Conservation (phyloP, 768 basidiomycete genomes). For the Phaeolepiota aurea region DNA sequence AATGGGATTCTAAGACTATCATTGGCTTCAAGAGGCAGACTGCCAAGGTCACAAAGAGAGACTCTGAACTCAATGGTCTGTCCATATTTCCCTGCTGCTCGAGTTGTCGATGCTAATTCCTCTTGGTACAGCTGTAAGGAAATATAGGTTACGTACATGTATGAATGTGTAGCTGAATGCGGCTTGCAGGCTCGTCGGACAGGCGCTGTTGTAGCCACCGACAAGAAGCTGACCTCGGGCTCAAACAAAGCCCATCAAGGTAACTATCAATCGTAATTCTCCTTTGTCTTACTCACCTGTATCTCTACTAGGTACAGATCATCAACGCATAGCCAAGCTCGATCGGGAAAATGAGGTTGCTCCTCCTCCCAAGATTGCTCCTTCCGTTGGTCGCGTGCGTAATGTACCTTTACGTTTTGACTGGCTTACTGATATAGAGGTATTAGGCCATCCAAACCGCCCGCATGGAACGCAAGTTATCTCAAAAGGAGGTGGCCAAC, state of each 20-base stretch:
- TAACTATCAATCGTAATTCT: no score
- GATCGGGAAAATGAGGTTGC: slow-evolving; percentile 95
- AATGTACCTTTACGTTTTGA: slow-evolving; percentile 6
- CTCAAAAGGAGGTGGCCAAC: slow-evolving; percentile 89
- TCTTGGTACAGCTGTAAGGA: slow-evolving; percentile 42
- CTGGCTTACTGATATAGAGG: slow-evolving; percentile 6
- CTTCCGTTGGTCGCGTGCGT: slow-evolving; percentile 65
- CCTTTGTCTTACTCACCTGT: background rate
- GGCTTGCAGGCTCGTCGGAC: slow-evolving; percentile 56
- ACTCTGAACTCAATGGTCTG: slow-evolving; percentile 47
- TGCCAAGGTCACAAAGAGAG: slow-evolving; percentile 57
- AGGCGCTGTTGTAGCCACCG: slow-evolving; percentile 73
- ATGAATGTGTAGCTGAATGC: slow-evolving; percentile 5
- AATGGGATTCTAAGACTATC: slow-evolving; percentile 68
- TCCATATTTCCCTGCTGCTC: slow-evolving; percentile 5
- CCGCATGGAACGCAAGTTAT: slow-evolving; percentile 68
- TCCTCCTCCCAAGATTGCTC: slow-evolving; percentile 74
- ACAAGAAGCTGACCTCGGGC: slow-evolving; percentile 67
- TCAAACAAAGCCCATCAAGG: slow-evolving; percentile 74
- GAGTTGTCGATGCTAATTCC: slow-evolving; percentile 11
- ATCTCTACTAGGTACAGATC: slow-evolving; percentile 65
- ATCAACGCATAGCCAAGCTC: slow-evolving; percentile 88
- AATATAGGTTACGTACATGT: background rate
- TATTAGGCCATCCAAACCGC: slow-evolving; percentile 72
- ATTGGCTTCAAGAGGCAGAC: slow-evolving; percentile 62